Base-by-base conservation (phyloP, 2,329 filamentous ascomycete species). In the Clarireedia monteithiana region DNA sequence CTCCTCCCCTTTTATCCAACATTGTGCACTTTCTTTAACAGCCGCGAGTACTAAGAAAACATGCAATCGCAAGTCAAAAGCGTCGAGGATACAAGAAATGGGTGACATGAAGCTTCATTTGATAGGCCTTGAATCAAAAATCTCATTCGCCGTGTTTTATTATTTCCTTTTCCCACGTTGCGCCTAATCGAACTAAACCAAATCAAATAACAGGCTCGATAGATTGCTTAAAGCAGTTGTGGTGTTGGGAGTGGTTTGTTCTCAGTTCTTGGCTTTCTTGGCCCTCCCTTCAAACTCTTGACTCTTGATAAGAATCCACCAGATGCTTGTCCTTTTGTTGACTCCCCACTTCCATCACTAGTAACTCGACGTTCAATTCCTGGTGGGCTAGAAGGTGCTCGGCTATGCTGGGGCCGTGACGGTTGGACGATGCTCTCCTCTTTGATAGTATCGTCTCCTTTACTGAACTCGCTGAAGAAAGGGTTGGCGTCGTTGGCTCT, bases 391-490 rank as follows among this genome's bases (percentile, higher is more conserved):
- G 78, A 81, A 5, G 83, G 79, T 17, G 78, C 75, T 59, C 76
- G 71, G 23, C 68, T 60, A 49, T 74, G 70, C 36, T 71, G 69
- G 24, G 59, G 54, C 44, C 59, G 55, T 49, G 48, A 51, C 71
- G 76, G 65, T 53, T 71, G 69, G n/a, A 65, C 65, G 52, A 69
- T 64, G 53, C 75, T 75, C 20, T 80, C 80, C 69, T 87, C 87
- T 68, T 73, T 82, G 50, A 51, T 52, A 4, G 85, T 82, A 65
- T 84, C 85, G 48, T 84, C 81, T 40, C 77, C 73, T 63, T 77
- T 80, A 60, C 71, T 82, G 49, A 88, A 95, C 60, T 96, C 90
- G 51, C 83, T 79, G 70, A 91, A 91, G 75, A 95, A 96, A 0
- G 90, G 89, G 69, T 92, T 95, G 58, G 75, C 75, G 58, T 83